Evolutionary conservation across 2,329 filamentous ascomycete genomes (phyloP).

Genomic region (Tolypocladium nubicola): DNA sequence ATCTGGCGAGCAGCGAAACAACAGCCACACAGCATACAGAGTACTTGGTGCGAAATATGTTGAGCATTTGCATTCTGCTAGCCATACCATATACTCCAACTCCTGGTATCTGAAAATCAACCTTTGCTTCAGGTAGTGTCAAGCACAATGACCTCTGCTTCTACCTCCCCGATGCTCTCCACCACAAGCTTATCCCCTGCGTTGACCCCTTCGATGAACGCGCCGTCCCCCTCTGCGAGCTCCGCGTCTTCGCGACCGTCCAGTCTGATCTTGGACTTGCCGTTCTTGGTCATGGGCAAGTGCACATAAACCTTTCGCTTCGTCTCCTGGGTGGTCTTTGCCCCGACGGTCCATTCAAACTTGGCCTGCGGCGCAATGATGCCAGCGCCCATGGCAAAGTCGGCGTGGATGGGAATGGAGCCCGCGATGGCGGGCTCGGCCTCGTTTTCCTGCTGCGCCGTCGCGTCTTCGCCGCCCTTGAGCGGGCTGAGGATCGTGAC

Average conservation of each 20-base stretch:
- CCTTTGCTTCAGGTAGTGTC: slow-evolving; percentile 42
- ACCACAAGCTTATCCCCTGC: slow-evolving; percentile 53
- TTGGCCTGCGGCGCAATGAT: slow-evolving; percentile 55
- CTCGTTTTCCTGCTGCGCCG: slow-evolving; percentile 49
- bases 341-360: slow-evolving; percentile 67
- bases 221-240: slow-evolving; percentile 69
- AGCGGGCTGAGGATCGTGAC: slow-evolving; percentile 68
- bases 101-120: background rate
- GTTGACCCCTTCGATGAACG: slow-evolving; percentile 57
- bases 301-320: slow-evolving; percentile 72
- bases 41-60: no score
- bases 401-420: slow-evolving; percentile 77
- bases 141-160: slow-evolving; percentile 59
- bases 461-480: slow-evolving; percentile 54
- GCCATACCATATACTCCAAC: no score
- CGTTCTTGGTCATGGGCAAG: slow-evolving; percentile 67
- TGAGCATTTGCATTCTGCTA: no score
- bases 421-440: slow-evolving; percentile 49
- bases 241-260: slow-evolving; percentile 54
- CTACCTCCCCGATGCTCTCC: slow-evolving; percentile 57
- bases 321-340: slow-evolving; percentile 34
- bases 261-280: slow-evolving; percentile 60
- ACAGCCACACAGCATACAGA: no score
- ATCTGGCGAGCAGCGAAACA: no score
- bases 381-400: slow-evolving; percentile 72